Base-by-base conservation (phyloP, 305 asterid genomes). In the Fraxinus velutina region DNA sequence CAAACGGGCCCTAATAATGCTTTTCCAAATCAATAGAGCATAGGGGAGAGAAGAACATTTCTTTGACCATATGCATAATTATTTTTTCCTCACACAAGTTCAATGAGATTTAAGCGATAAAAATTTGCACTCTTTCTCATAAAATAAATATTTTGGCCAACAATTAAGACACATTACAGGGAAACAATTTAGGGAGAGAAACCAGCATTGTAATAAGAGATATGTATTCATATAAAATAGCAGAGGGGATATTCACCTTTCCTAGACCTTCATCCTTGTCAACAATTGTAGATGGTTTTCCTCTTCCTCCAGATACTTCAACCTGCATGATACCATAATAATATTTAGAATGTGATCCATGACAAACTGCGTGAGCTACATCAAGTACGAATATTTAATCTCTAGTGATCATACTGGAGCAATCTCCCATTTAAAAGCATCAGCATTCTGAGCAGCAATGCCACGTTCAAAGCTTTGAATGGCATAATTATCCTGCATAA, bases 391-490 rank as follows among this genome's bases (percentile, higher is more conserved):
- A 13, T 68, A 22, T 2, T 7, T 52, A 85, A 73, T 32, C 60
- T 33, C 37, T 30, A 75, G 52, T 62, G 10, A 83, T 85, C 90
- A 85, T 90, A 96, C 99, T 62, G 98, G 97, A 74, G 84, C 92
- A 80, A 96, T 96, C 92, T 96, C 99, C 98, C 99, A 96, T 84
- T 92, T 78, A 82, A 94, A 96, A 78, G 97, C 90, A 87, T 89
- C 91, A 78, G 84, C 88, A 78, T 89, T 91, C 87, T 96, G 98
- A 87, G 99, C 98, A 89, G 98, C 95, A 84, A 94, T 94, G 78
- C 97, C 99, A 83, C 97, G 98, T 84, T 94, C 97, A 85, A 94
- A 96, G 89, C 99, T 96, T 78, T 91, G 95, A 88, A 96, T 81
- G 50, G 99, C 98, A 86, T 87, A 94, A 83, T 92, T 86, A 57